phyloP scores from a whole-genome alignment of 768 basidiomycete genomes.

The Pholiota conissans region DNA sequence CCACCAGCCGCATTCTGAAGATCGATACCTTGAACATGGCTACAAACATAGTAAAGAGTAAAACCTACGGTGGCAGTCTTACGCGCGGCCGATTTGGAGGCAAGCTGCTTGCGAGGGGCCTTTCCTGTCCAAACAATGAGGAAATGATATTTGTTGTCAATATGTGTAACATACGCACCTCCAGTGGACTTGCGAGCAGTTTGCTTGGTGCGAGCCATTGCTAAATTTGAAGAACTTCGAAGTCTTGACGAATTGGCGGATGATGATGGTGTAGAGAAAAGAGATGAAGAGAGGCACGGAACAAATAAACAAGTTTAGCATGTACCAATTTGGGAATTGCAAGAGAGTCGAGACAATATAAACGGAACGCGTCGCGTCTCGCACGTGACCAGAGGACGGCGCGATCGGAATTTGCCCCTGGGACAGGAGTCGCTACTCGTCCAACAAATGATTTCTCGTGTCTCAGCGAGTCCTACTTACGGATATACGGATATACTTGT shows the following conservation, averaged over 20 bases:
- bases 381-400: too few relatives aligned
- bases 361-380: slow-evolving; percentile 18
- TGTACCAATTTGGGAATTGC: slow-evolving; percentile 4
- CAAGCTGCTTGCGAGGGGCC: slow-evolving; percentile 62
- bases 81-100: slow-evolving; percentile 58
- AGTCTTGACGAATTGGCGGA: slow-evolving; percentile 18
- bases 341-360: slow-evolving; percentile 12
- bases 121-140: slow-evolving; percentile 37
- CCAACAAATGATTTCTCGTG: too few relatives aligned
- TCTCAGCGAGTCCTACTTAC: too few relatives aligned
- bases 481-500: too few relatives aligned
- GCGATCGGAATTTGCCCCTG: too few relatives aligned
- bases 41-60: not conserved
- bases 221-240: not conserved
- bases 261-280: slow-evolving; percentile 24
- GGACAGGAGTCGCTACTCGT: too few relatives aligned
- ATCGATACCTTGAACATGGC: not conserved
- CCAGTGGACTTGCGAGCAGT: slow-evolving; percentile 78
- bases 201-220: slow-evolving; percentile 77
- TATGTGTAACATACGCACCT: slow-evolving; percentile 36
- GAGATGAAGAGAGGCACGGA: slow-evolving; percentile 21
- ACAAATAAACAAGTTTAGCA: slow-evolving; percentile 16
- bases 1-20: slow-evolving; percentile 53
- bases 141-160: not conserved
- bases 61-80: slow-evolving; percentile 50